Percentiles rank a stretch among this genome's conserved stretches.
These are phyloP conservation scores for Maudiozyma saulgeensis DNA, from an alignment of 805 yeast species.

Conservation along the genomic window DNA sequence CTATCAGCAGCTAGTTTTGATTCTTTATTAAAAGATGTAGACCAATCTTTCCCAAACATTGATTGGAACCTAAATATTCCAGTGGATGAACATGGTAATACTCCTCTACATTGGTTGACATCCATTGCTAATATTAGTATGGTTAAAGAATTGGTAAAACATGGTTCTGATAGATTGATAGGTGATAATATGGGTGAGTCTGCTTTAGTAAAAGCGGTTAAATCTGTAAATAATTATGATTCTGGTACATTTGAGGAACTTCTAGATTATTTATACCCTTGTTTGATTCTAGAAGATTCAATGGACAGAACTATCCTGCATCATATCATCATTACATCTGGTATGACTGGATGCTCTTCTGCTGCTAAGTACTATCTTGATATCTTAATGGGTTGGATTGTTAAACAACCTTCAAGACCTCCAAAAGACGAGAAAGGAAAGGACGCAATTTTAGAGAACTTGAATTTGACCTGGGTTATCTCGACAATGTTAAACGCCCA, in stretches of 20 bases:
- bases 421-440: slow-evolving; percentile 19
- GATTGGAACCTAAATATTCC: slow-evolving; percentile 63
- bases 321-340: slow-evolving; percentile 74
- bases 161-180: slow-evolving; percentile 53
- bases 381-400: slow-evolving; percentile 68
- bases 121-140: slow-evolving; percentile 72
- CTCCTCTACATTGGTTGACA: slow-evolving; percentile 93
- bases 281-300: slow-evolving; percentile 53
- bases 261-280: slow-evolving; percentile 67
- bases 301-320: slow-evolving; percentile 76
- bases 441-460: slow-evolving; percentile 37
- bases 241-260: slow-evolving; percentile 62
- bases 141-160: slow-evolving; percentile 56
- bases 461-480: slow-evolving; percentile 48
- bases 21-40: slow-evolving; percentile 17
- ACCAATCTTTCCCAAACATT: slow-evolving; percentile 16
- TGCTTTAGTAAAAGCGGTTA: slow-evolving; percentile 70
- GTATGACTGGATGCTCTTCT: slow-evolving; percentile 60
- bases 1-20: slow-evolving; percentile 9
- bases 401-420: slow-evolving; percentile 29
- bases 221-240: slow-evolving; percentile 68
- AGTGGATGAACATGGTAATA: slow-evolving; percentile 87
- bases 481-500: slow-evolving; percentile 73
- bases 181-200: slow-evolving; percentile 83
- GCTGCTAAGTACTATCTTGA: slow-evolving; percentile 69